Evolutionary conservation across 129 eudicot species (phyloP).

Genomic region (Lactuca sativa): DNA sequence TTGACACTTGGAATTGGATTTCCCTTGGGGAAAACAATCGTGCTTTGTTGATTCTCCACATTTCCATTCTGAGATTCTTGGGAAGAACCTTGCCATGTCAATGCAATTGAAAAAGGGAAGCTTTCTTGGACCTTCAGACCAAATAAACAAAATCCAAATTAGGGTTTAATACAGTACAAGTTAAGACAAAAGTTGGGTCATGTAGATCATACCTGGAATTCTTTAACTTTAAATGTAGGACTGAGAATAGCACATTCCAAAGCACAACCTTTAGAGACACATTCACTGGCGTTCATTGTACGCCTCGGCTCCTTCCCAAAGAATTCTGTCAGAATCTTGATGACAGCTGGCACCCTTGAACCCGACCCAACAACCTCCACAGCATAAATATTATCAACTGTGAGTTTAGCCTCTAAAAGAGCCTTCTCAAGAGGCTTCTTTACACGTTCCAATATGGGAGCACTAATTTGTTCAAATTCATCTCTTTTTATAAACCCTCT

Average conservation of each 20-base stretch:
- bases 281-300: conserved; percentile 96
- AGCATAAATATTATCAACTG: conserved; percentile 64
- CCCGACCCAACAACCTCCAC: conserved; percentile 97
- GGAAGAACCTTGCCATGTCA: conserved; percentile 79
- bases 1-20: conserved; percentile 76
- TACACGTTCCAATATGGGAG: conserved; percentile 80
- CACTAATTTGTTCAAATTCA: conserved; percentile 82
- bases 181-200: background rate
- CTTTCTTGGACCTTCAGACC: conserved; percentile 79
- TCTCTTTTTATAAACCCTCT: conserved; percentile 81
- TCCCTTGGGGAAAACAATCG: conserved; percentile 84
- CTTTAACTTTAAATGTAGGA: conserved; percentile 90
- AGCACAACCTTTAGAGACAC: conserved; percentile 90
- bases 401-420: conserved; percentile 72
- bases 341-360: conserved; percentile 82
- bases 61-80: conserved; percentile 58
- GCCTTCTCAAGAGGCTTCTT: conserved; percentile 88
- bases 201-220: conserved; percentile 57
- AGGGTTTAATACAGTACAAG: background rate
- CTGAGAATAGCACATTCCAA: conserved; percentile 86
- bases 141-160: background rate
- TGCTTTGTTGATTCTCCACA: conserved; percentile 61
- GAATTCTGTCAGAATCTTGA: conserved; percentile 79
- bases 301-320: conserved; percentile 96
- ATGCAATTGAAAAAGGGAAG: conserved; percentile 76